Evolutionary conservation across 1,139 yeast species (phyloP).

Genomic region (Schwanniomyces etchellsii): DNA sequence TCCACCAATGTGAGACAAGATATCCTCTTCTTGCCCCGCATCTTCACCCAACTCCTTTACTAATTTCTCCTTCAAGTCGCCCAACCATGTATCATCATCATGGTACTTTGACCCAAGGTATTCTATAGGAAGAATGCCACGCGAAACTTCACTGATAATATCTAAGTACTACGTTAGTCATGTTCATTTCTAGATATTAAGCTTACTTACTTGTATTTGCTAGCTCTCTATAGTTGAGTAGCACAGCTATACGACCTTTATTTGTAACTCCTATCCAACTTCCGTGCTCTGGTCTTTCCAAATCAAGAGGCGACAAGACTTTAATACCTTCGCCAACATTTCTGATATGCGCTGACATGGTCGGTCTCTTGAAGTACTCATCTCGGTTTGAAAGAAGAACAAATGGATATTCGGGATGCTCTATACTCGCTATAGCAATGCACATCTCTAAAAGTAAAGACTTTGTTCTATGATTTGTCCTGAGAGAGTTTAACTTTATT

Average conservation of each 20-base stretch:
- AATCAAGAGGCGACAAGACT: constrained; percentile 69
- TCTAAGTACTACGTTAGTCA: constrained; percentile 13
- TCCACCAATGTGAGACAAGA: constrained; percentile 64
- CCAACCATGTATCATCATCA: constrained; percentile 16
- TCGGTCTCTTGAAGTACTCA: constrained; percentile 71
- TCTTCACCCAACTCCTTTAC: background rate
- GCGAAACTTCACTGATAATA: constrained; percentile 44
- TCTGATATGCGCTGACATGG: constrained; percentile 56
- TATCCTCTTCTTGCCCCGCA: constrained; percentile 11
- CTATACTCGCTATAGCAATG: constrained; percentile 54
- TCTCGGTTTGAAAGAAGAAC: constrained; percentile 80
- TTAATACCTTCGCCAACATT: constrained; percentile 21
- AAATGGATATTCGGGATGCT: constrained; percentile 62
- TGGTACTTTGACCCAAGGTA: constrained; percentile 39
- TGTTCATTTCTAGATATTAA: background rate
- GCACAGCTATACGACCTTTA: constrained; percentile 61
- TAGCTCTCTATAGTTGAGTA: constrained; percentile 64
- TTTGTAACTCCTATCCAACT: constrained; percentile 84
- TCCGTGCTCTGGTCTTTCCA: constrained; percentile 72
- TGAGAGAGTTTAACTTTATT: too few relatives aligned
- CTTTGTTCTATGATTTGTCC: background rate
- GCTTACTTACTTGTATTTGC: constrained; percentile 17
- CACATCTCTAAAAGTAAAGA: constrained; percentile 44
- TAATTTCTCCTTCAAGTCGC: background rate
- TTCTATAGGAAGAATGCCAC: constrained; percentile 67